Evolutionary conservation across 345 rosid genomes (phyloP), one percentile per base, ranked within the genome.

Genomic region (Rhizophora mangle): DNA sequence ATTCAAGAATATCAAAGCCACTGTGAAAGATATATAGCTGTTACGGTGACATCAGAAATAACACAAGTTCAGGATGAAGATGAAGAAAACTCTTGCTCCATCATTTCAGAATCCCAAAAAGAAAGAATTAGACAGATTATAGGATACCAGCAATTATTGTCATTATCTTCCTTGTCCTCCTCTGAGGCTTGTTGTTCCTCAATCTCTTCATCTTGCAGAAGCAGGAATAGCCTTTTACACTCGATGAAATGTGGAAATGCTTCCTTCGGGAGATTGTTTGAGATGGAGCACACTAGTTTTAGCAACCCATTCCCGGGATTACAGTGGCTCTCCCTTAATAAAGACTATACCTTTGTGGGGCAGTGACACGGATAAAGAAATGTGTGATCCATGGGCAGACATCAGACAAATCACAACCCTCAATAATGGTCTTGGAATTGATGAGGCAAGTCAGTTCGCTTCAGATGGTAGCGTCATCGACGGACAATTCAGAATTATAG

Each of bases 261-360:
- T 0, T 82, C 87, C 39, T 29, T 83, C 27, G 52, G 56, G 75
- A 84, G 93, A 73, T 68, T 88, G 19, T 83, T 81, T 60, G 83
- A 83, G 67, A 88, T 77, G 85, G 86, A 84, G 63, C 87, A 81
- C 34, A 81, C 85, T 0, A 74, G 83, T 75, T 80, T 80, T 86
- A 69, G 78, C 81, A 15, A 76, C 70, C 22, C 76, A 81, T 76
- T 83, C 86, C 64, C 62, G 77, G 53, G 80, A 80, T 19, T 86
- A 83, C 74, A 78, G 84, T 29, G 83, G 78, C 49, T 76, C 87
- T 0, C 87, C 90, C 1, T 3, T 75, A 0, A 60, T 39, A 6
- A 85, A 80, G 81, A 30, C 87, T 36, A 68, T 84, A 51, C 82
- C 76, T 26, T 37, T 83, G 49, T 82, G 86, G 88, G 86, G 82